Evolutionary conservation across 116 monocot genomes (phyloP).

Genomic region (Trichopus zeylanicus): DNA sequence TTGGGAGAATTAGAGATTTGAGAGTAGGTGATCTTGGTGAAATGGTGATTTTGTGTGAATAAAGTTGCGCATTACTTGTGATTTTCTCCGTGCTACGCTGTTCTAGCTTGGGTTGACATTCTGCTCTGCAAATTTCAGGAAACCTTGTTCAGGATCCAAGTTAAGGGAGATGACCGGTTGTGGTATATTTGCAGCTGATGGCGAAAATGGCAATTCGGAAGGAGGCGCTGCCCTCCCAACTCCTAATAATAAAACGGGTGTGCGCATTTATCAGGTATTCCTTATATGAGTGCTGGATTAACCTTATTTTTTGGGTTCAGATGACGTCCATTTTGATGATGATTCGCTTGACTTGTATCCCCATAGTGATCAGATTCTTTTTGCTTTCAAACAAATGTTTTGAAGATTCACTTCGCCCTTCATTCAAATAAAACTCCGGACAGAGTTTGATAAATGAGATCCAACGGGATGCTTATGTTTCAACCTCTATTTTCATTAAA

Average conservation of each 20-base stretch:
- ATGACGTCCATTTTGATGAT: too few species aligned
- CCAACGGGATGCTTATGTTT: too few species aligned
- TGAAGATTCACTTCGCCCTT: neutral
- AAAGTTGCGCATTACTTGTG: neutral
- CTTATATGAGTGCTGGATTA: neutral
- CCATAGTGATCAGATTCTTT: neutral
- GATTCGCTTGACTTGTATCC: neutral
- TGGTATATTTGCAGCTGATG: slow-evolving; percentile 51
- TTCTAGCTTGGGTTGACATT: neutral
- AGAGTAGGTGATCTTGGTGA: neutral
- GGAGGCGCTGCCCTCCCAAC: slow-evolving; percentile 16
- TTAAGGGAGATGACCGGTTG: slow-evolving; percentile 74
- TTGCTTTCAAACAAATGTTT: neutral
- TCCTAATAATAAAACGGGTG: slow-evolving; percentile 23
- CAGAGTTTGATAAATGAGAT: too few species aligned
- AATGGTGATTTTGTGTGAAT: neutral
- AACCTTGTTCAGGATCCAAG: slow-evolving; percentile 51
- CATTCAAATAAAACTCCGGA: too few species aligned
- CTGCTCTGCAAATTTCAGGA: slow-evolving; percentile 22
- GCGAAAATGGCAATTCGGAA: slow-evolving; percentile 32
- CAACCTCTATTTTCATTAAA: too few species aligned
- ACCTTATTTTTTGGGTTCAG: neutral
- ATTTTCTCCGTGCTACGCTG: neutral
- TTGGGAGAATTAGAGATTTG: neutral
- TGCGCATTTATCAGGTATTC: slow-evolving; percentile 39